Conservation (phyloP, 1,139 yeast genomes). For the Pneumocystis sp. region DNA sequence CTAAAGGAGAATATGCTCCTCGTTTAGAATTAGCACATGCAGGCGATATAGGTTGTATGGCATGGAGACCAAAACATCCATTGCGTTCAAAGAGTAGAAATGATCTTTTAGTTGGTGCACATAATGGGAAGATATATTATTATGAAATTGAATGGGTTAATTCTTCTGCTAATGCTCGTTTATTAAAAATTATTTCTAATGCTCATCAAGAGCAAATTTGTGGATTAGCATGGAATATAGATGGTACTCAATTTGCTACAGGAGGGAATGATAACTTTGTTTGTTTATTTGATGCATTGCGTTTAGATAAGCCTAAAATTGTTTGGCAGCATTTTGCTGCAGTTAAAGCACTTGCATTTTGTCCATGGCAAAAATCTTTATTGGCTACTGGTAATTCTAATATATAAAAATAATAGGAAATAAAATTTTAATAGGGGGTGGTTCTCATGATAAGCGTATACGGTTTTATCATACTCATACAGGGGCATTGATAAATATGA, state of each 20-base stretch:
- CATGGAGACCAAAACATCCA: constrained; percentile 5
- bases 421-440: constrained; percentile 57
- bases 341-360: constrained; percentile 54
- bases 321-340: constrained; percentile 25
- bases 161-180: not conserved
- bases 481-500: constrained; percentile 48
- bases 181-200: not conserved
- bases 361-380: constrained; percentile 49
- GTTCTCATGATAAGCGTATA: constrained; percentile 71
- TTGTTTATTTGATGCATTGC: constrained; percentile 5
- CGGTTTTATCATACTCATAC: constrained; percentile 73
- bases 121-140: constrained; percentile 4
- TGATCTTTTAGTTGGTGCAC: constrained; percentile 6
- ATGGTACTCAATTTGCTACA: constrained; percentile 10
- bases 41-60: constrained; percentile 6
- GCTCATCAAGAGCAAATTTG: constrained; percentile 2
- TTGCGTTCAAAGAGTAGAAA: not conserved
- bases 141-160: not conserved
- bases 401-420: not conserved
- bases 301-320: not conserved
- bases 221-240: constrained; percentile 12
- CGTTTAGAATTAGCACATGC: constrained; percentile 5
- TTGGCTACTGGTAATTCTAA: constrained; percentile 39
- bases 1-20: constrained; percentile 1
- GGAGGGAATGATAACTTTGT: constrained; percentile 12